Evolutionary conservation across 148 eudicot species (phyloP).

Genomic region (Fagopyrum esculentum): DNA sequence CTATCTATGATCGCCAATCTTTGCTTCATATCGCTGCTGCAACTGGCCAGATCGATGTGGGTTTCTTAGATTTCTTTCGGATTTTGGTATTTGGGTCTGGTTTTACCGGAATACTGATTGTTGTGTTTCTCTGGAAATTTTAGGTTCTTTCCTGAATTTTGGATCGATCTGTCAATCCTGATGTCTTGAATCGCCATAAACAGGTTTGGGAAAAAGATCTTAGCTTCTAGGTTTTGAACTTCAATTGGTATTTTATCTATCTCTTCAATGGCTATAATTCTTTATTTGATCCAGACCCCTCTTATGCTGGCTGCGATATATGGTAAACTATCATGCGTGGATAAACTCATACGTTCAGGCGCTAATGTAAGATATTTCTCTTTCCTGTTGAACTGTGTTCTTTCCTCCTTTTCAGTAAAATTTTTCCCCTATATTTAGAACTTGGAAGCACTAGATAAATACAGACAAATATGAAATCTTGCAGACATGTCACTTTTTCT

Average conservation of each 20-base stretch:
- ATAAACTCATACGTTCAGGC: constrained; percentile 78
- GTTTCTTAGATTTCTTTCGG: constrained; percentile 12
- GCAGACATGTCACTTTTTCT: neutral
- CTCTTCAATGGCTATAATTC: neutral
- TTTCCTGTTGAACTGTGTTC: neutral
- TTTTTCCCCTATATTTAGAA: neutral
- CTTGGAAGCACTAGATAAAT: neutral
- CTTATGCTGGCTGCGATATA: constrained; percentile 95
- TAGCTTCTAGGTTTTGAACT: neutral
- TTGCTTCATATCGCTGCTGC: constrained; percentile 83
- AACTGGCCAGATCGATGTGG: constrained; percentile 80
- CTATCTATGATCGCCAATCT: constrained; percentile 76
- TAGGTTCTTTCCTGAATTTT: constrained; percentile 66
- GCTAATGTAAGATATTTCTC: constrained; percentile 64
- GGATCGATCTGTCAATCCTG: constrained; percentile 66
- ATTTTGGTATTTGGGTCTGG: neutral
- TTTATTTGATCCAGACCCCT: constrained; percentile 59
- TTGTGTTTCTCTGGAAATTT: constrained; percentile 7
- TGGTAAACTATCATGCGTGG: constrained; percentile 76
- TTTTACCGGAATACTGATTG: neutral
- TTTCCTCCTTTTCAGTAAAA: neutral
- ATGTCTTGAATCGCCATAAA: constrained; percentile 73
- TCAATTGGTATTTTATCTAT: neutral
- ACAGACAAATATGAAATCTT: neutral
- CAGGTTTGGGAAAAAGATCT: constrained; percentile 36